Percentiles rank a stretch among this genome's conserved stretches.
phyloP scores from a whole-genome alignment of 305 asterid genomes.

The Caryopteris hybrid region DNA sequence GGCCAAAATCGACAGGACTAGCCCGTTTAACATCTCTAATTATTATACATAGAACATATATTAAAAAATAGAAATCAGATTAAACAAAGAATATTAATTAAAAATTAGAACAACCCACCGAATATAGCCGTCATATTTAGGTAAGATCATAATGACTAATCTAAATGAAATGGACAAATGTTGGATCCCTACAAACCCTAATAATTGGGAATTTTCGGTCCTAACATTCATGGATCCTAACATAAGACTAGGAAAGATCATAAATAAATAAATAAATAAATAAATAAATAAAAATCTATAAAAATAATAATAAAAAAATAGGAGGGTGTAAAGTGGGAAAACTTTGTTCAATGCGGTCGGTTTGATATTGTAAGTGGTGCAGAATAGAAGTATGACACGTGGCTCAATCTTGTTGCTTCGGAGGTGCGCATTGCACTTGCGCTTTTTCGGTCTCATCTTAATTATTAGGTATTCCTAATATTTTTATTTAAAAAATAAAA shows the following conservation, averaged over 20 bases:
- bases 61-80: no score
- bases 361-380: conserved; percentile 8
- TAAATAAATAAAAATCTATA: no score
- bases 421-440: conserved; percentile 18
- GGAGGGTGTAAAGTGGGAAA: conserved; percentile 18
- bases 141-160: neutral
- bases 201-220: neutral
- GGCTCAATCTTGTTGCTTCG: conserved; percentile 23
- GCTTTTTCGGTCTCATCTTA: neutral
- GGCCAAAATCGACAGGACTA: no score
- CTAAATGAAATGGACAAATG: neutral
- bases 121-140: neutral
- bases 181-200: neutral
- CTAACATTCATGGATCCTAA: conserved; percentile 11
- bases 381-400: conserved; percentile 10
- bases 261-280: no score
- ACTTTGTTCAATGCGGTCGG: conserved; percentile 21
- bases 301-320: neutral
- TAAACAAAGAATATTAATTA: neutral
- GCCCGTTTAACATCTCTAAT: no score
- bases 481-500: no score
- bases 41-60: no score
- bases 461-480: neutral
- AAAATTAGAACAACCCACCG: neutral
- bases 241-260: neutral